Percentiles rank a stretch among this genome's conserved stretches.
phyloP scores from a whole-genome alignment of 495 filamentous ascomycete species.

The Xylaria longipes region DNA sequence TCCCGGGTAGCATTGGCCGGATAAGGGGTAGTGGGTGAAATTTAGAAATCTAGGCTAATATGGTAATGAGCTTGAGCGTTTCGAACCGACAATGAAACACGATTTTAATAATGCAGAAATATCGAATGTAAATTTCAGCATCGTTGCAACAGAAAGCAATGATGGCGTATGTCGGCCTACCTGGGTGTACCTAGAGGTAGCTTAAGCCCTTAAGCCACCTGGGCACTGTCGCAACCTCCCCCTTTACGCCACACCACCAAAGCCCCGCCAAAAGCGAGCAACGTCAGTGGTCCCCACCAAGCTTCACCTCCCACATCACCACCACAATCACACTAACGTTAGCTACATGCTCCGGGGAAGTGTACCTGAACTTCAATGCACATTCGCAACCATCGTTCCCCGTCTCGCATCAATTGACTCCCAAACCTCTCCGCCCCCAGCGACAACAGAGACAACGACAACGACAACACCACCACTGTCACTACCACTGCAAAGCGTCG shows the following conservation, averaged over 20 bases:
- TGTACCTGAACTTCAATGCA: neutral
- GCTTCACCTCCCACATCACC: constrained; percentile 10
- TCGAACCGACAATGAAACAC: neutral
- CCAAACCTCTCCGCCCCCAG: neutral
- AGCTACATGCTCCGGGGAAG: neutral
- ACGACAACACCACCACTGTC: neutral
- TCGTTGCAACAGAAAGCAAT: neutral
- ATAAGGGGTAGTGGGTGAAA: neutral
- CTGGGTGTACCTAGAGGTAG: neutral
- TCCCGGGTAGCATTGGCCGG: constrained; percentile 12
- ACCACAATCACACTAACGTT: neutral
- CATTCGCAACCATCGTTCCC: neutral
- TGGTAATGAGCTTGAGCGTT: neutral
- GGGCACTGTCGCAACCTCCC: neutral
- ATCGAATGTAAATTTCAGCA: neutral
- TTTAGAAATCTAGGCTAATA: neutral
- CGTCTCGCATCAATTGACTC: neutral
- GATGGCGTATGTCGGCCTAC: neutral
- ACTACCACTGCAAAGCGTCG: neutral
- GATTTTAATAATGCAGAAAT: neutral
- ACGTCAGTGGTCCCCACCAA: constrained; percentile 23
- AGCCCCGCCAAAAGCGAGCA: constrained; percentile 17
- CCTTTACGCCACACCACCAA: constrained; percentile 1
- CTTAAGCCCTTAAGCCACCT: too few relatives aligned
- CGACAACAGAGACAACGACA: neutral